phyloP scores from a whole-genome alignment of 257 asterid species.

The Jacaranda copaia region DNA sequence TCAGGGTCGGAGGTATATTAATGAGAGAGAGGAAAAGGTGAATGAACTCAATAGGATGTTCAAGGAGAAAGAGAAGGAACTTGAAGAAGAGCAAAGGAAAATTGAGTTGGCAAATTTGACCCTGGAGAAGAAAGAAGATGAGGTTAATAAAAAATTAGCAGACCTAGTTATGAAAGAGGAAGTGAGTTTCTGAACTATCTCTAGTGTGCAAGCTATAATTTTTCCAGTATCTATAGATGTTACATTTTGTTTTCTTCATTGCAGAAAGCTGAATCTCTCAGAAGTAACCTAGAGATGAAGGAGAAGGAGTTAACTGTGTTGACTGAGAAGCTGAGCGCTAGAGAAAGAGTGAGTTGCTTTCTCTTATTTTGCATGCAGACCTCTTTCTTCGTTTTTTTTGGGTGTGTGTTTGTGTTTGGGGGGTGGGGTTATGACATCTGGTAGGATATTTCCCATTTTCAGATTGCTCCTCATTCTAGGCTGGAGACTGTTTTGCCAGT shows the following conservation, averaged over 20 bases:
- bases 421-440: not conserved
- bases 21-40: constrained; percentile 80
- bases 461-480: not conserved
- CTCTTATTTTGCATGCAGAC: constrained; percentile 28
- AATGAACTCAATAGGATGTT: constrained; percentile 53
- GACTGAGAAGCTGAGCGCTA: constrained; percentile 68
- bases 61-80: constrained; percentile 62
- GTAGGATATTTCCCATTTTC: not conserved
- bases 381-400: not conserved
- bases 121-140: constrained; percentile 70
- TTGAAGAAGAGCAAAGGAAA: constrained; percentile 65
- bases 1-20: constrained; percentile 65
- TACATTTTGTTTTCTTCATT: constrained; percentile 34
- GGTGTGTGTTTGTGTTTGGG: not conserved
- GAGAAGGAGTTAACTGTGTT: constrained; percentile 61
- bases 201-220: not conserved
- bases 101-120: constrained; percentile 47
- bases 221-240: constrained; percentile 1
- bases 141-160: constrained; percentile 54
- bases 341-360: constrained; percentile 75
- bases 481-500: constrained; percentile 27
- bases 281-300: constrained; percentile 61
- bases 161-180: constrained; percentile 65
- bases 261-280: constrained; percentile 71
- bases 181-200: constrained; percentile 54